Evolutionary conservation across 306 rosid genomes (phyloP), one percentile per base, ranked within the genome.

Genomic region (Rubus parviflorus): DNA sequence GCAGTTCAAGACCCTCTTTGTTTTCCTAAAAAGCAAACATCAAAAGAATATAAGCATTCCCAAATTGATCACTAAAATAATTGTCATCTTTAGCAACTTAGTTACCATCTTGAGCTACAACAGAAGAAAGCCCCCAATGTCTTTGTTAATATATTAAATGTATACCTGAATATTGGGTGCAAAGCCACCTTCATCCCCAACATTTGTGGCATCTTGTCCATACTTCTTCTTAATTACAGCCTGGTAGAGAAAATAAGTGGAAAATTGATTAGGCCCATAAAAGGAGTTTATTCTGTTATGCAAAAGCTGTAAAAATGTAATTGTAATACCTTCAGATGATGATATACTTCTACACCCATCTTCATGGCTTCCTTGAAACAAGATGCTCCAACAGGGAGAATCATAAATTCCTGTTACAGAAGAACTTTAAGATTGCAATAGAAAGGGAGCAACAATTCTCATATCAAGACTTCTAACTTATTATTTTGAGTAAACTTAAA

Each of bases 321-420:
- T 41, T 46, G 35, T 17, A 25, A 11, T 49, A 91, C 94, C 97
- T 91, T 91, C 85, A 91, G 65, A 82, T 91, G 68, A 88, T 91
- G 97, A 76, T 91, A 91, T 16, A 91, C 94, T 91, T 91, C 97
- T 23, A 89, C 92, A 14, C 97, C 97, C 94, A 91, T 91, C 88
- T 91, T 91, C 97, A 91, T 91, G 62, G 97, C 92, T 76, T 91
- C 94, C 86, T 89, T 91, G 86, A 91, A 89, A 79, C 91, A 81
- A 77, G 94, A 83, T 68, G 97, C 97, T 42, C 97, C 97, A 30
- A 89, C 89, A 7, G 94, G 97, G 69, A 91, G 94, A 85, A 91
- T 81, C 97, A 91, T 91, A 66, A 91, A 91, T 76, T 91, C 97
- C 94, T 91, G 89, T 80, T 74, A 16, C 25, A 61, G 67, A 6